Evolutionary conservation across 78 protist genomes (phyloP).

Genomic region (Guillardia theta): DNA sequence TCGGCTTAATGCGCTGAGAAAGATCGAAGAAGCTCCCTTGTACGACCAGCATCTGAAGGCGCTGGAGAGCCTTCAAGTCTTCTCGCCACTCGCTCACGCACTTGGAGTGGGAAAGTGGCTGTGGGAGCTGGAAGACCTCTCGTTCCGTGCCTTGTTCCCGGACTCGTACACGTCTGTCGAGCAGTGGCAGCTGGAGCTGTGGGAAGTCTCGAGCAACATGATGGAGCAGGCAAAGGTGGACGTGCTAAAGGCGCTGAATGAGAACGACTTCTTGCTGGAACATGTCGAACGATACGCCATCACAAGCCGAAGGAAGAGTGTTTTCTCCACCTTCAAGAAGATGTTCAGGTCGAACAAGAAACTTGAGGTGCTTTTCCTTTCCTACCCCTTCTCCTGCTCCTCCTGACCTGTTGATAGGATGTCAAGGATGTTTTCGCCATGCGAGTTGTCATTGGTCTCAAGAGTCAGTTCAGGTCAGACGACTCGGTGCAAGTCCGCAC

Average conservation of each 20-base stretch:
- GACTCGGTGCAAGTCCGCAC: background rate
- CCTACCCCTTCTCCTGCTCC: background rate
- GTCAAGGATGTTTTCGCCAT: background rate
- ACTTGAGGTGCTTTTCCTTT: background rate
- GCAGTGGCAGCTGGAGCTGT: constrained; percentile 14
- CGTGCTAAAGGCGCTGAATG: background rate
- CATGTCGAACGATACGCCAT: background rate
- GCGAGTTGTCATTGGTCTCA: background rate
- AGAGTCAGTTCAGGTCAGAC: background rate
- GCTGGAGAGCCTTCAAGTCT: background rate
- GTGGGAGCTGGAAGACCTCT: constrained; percentile 22
- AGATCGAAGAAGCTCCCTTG: background rate
- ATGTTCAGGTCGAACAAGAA: background rate
- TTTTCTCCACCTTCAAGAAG: background rate
- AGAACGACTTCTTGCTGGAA: background rate
- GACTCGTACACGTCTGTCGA: background rate
- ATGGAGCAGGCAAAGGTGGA: background rate
- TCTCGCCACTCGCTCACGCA: constrained; percentile 13
- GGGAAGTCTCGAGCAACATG: background rate
- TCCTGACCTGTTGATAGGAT: background rate
- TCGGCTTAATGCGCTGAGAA: background rate
- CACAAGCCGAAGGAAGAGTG: background rate
- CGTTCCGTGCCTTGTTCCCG: background rate
- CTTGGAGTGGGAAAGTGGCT: background rate
- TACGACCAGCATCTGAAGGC: constrained; percentile 8